Evolutionary conservation across 352 stramenopile genomes (phyloP), one percentile per base, ranked within the genome.

Genomic region (Halophytophthora batemanensis): DNA sequence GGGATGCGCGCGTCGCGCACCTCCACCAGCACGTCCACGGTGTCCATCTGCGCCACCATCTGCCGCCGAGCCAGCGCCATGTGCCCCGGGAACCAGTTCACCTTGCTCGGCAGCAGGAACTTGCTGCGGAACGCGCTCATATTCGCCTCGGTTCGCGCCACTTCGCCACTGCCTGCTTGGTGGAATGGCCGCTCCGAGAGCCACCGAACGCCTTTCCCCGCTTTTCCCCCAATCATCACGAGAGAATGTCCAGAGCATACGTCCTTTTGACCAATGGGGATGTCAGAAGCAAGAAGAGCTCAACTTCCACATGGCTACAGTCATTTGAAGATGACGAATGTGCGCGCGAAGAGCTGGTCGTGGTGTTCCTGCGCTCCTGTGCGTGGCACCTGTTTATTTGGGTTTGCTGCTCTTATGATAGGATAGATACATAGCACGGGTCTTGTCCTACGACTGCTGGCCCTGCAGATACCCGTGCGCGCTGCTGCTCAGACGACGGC

Each of bases 61-160:
- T 88, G 78, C 44, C 78, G 76, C 33, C 78, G 63, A n/a, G 82
- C 85, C 4, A 82, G 53, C 7, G 82, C 82, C 83, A 95, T 93
- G 65, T 95, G 85, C 25, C 84, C 84, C 23, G 84, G 84, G 53
- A 95, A 95, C 84, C 84, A 95, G 53, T 94, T 94, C 46, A 94
- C 84, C 67, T 92, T 90, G 54, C 66, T 61, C 18, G 79, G 79
- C 42, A 82, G 87, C 69, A 80, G 56, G 59, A 92, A 92, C 66
- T 78, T 84, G 64, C 66, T 77, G 39, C 82, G 77, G 64, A 91
- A 89, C 47, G 52, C 66, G 45, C 66, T 86, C 75, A 90, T 87
- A 14, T 14, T 63, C 38, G 25, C 25, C 25, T 31, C 25, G 25
- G 4, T 31, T 31, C 25, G 8, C 25, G 25, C 25, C 17, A 6